Conservation (phyloP, 2,329 filamentous ascomycete species). For the Fusarium sp. region DNA sequence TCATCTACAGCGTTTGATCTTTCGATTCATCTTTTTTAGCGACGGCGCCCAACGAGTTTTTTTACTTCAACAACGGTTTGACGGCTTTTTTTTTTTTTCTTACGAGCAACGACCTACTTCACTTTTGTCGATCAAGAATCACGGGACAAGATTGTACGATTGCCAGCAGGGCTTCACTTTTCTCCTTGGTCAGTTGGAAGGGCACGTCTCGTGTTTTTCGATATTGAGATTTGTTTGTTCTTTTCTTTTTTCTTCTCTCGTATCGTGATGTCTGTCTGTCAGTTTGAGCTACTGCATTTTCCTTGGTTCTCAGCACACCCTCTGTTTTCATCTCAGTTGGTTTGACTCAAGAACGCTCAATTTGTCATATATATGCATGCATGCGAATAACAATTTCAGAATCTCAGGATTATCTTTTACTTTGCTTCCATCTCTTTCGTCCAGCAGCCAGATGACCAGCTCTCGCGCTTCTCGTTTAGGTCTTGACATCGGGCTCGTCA, state of each 20-base stretch:
- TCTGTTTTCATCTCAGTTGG: slow-evolving; percentile 21
- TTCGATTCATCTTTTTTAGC: slow-evolving; percentile 33
- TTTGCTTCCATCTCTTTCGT: slow-evolving; percentile 35
- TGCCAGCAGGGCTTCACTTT: slow-evolving; percentile 23
- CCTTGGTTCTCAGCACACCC: slow-evolving; percentile 9
- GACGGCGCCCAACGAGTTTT: slow-evolving; percentile 28
- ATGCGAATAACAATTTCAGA: slow-evolving; percentile 41
- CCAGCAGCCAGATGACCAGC: slow-evolving; percentile 1
- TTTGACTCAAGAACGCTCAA: slow-evolving; percentile 45
- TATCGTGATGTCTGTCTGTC: slow-evolving; percentile 26
- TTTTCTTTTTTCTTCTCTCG: slow-evolving; percentile 6
- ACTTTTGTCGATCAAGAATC: slow-evolving; percentile 31
- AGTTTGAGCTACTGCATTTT: slow-evolving; percentile 21
- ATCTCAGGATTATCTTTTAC: slow-evolving; percentile 36
- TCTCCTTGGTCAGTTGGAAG: slow-evolving; percentile 25
- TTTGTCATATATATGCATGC: slow-evolving; percentile 41
- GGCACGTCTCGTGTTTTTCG: slow-evolving; percentile 15
- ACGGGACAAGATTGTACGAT: slow-evolving; percentile 43
- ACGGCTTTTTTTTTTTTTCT: slow-evolving; percentile 39
- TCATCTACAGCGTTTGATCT: slow-evolving; percentile 27
- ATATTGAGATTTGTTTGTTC: slow-evolving; percentile 27
- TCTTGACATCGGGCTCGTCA: slow-evolving; percentile 96
- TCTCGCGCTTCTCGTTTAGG: slow-evolving; percentile 61
- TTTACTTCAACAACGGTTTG: slow-evolving; percentile 27
- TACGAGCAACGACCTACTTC: slow-evolving; percentile 44